Conservation (phyloP, 495 filamentous ascomycete species). For the Annulohypoxylon stygium region DNA sequence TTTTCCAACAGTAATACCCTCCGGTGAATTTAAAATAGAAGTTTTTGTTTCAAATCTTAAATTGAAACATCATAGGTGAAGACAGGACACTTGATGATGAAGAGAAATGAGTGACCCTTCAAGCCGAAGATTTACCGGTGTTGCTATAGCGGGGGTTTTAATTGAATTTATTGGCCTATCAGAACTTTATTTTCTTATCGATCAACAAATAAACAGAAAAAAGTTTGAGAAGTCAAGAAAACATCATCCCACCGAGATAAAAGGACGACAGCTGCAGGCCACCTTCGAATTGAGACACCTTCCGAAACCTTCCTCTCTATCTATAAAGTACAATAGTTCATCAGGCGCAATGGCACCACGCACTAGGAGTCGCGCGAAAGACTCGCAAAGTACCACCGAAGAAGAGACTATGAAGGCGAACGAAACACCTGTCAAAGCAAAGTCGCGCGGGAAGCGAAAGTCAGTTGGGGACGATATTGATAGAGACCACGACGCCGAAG, state of each 20-base stretch:
- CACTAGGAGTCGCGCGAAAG: constrained; percentile 41
- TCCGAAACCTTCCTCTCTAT: neutral
- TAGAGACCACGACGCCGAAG: neutral
- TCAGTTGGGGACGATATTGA: constrained; percentile 17
- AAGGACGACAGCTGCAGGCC: constrained; percentile 1
- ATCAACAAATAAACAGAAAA: constrained; percentile 49
- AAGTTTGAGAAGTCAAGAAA: constrained; percentile 21
- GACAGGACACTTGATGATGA: neutral
- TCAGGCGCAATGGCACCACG: constrained; percentile 37
- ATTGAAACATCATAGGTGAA: neutral
- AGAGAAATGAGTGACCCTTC: neutral
- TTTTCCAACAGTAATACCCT: too few species aligned
- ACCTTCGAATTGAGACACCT: neutral
- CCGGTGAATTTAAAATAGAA: neutral
- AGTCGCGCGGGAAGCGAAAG: constrained; percentile 39
- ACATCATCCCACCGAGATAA: constrained; percentile 14
- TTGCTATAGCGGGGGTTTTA: neutral
- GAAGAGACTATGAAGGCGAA: constrained; percentile 8
- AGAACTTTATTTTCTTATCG: constrained; percentile 49
- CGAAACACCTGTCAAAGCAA: constrained; percentile 11
- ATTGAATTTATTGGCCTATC: constrained; percentile 33
- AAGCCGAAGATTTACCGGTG: constrained; percentile 30
- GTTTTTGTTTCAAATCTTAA: neutral
- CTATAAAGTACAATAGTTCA: neutral
- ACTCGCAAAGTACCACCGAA: constrained; percentile 1